Evolutionary conservation across 148 eudicot genomes (phyloP).

Genomic region (Rhododendron ovatum): DNA sequence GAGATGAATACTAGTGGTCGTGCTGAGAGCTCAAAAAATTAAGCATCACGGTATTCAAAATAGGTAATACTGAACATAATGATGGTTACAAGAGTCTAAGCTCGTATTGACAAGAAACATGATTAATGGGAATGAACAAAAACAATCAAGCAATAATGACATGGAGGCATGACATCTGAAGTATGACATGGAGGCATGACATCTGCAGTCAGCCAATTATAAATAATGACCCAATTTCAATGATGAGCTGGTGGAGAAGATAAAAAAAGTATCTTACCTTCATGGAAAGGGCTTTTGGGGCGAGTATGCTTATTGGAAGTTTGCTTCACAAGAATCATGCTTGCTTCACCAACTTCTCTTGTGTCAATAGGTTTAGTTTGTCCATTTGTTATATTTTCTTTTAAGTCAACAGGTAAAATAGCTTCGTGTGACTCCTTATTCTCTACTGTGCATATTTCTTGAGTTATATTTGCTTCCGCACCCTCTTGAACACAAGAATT

Average conservation of each 20-base stretch:
- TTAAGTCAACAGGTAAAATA: constrained; percentile 12
- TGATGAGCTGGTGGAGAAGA: constrained; percentile 4
- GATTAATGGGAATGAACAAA: not conserved
- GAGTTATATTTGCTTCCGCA: constrained; percentile 26
- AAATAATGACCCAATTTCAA: not conserved
- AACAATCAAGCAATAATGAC: not conserved
- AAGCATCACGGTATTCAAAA: not conserved
- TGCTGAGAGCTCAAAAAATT: not conserved
- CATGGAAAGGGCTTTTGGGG: constrained; percentile 13
- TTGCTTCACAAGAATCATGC: constrained; percentile 20
- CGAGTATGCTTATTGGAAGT: constrained; percentile 6
- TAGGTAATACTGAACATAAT: not conserved
- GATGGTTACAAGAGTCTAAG: not conserved
- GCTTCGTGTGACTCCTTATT: constrained; percentile 25
- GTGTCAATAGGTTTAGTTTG: constrained; percentile 15
- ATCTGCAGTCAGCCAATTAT: not conserved
- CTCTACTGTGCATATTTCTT: constrained; percentile 32
- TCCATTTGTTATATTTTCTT: constrained; percentile 15
- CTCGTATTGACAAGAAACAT: not conserved
- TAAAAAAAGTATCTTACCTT: constrained; percentile 34
- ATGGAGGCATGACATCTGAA: not conserved
- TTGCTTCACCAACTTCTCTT: constrained; percentile 12
- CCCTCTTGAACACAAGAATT: constrained; percentile 23
- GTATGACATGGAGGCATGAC: not conserved
- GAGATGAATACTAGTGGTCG: not conserved